Evolutionary conservation across 768 basidiomycete species (phyloP).

Genomic region (Lanmaoa rubissima): DNA sequence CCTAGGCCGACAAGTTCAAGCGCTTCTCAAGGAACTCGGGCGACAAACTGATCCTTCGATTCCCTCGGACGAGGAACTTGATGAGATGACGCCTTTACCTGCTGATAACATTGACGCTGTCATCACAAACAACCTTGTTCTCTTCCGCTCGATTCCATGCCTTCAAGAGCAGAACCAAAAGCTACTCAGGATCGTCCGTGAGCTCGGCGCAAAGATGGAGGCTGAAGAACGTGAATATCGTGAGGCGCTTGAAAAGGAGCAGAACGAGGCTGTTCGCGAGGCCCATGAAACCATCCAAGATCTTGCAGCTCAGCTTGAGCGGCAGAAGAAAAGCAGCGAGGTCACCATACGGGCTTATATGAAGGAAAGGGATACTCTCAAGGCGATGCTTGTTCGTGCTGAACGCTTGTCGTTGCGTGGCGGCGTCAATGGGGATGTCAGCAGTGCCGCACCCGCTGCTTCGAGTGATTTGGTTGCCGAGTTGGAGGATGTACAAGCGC

Average conservation of each 20-base stretch:
- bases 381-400: constrained; percentile 63
- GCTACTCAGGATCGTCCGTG: constrained; percentile 77
- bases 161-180: constrained; percentile 94
- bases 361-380: constrained; percentile 86
- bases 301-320: constrained; percentile 74
- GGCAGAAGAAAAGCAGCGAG: constrained; percentile 69
- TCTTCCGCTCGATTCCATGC: constrained; percentile 74
- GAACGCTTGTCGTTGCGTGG: constrained; percentile 29
- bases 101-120: constrained; percentile 68
- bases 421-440: constrained; percentile 34
- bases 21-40: constrained; percentile 73
- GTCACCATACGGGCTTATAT: constrained; percentile 74
- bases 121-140: constrained; percentile 85
- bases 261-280: constrained; percentile 77
- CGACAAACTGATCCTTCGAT: constrained; percentile 83
- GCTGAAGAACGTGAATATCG: constrained; percentile 75
- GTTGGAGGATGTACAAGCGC: constrained; percentile 68
- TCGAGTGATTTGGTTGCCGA: constrained; percentile 52
- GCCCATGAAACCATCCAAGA: constrained; percentile 85
- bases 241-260: constrained; percentile 67
- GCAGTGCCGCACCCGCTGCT: constrained; percentile 19
- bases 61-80: constrained; percentile 63
- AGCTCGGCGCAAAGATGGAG: constrained; percentile 84
- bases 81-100: constrained; percentile 43
- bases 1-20: constrained; percentile 80